Base-by-base conservation (phyloP, 352 stramenopile species). In the Globisporangium radiosum region DNA sequence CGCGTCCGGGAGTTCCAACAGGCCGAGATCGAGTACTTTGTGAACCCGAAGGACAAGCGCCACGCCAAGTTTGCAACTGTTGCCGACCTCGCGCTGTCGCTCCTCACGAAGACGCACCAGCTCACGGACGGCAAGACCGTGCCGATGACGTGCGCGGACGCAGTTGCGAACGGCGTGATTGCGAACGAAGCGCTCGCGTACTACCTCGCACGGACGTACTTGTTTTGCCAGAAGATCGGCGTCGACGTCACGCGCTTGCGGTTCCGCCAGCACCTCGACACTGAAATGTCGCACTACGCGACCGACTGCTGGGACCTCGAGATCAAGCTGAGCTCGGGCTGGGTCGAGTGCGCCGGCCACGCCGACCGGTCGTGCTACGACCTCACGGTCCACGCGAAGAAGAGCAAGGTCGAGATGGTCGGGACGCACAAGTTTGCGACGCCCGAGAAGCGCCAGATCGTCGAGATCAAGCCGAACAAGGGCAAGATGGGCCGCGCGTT, bases 251-350 rank as follows among this genome's bases (percentile, higher is more conserved):
- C 83, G 62, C 85, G 94, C 36, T 72, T 99, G 67, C 94, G 97
- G 44, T 99, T 99, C 78, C 95, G 97, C 57, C 97, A 99, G 84
- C 97, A 99, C 77, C 82, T 99, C 56, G 87, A 92, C 50, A 99
- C 96, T 36, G 97, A 99, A 85, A 99, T 99, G 97, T 97, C 97
- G 40, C 97, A 99, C 78, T 99, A 99, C 76, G 97, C 97, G 17
- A 97, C 86, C 40, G 97, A 99, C 80, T 99, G 97, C 82, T 99
- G 97, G 97, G 97, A 99, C 78, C 75, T 99, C 42, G 97, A 99
- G 83, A 99, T 99, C 63, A 88, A 99, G 78, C 84, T 97, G 52
- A 97, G 81, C 60, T 98, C 98, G 66, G 97, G 97, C 65, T 99
- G 97, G 97, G 92, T 98, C 10, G 97, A 99, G 70, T 99, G 97